Conservation (phyloP, 1,139 yeast genomes). For the Debaryomyces sp. region DNA sequence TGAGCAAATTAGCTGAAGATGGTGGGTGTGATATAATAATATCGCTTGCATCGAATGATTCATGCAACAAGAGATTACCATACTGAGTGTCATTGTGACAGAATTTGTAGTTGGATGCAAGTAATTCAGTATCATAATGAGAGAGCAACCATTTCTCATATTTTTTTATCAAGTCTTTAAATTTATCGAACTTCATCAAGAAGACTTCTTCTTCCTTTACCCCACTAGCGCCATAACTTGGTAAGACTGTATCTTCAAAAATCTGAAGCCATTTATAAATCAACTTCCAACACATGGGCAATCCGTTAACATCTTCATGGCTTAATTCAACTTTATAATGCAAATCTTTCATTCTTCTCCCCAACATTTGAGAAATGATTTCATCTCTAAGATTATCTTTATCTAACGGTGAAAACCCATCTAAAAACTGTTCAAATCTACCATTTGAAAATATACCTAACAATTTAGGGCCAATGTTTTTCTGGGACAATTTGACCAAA, state of each 20-base stretch:
- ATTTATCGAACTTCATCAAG: constrained; percentile 50
- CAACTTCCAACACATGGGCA: constrained; percentile 69
- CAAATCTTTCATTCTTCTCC: constrained; percentile 94
- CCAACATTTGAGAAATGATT: constrained; percentile 79
- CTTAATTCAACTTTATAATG: constrained; percentile 79
- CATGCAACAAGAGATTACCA: constrained; percentile 74
- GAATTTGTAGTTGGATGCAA: constrained; percentile 61
- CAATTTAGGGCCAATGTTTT: constrained; percentile 84
- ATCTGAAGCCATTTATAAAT: constrained; percentile 71
- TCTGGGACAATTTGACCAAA: constrained; percentile 70
- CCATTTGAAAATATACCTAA: constrained; percentile 91
- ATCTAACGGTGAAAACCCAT: constrained; percentile 74
- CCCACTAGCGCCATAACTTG: constrained; percentile 27
- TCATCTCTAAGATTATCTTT: constrained; percentile 74
- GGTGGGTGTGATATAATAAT: constrained; percentile 35
- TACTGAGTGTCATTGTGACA: constrained; percentile 97
- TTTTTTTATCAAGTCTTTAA: constrained; percentile 45
- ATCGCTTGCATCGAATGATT: constrained; percentile 36
- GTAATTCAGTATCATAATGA: constrained; percentile 49
- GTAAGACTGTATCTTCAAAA: constrained; percentile 47
- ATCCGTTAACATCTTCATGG: constrained; percentile 51
- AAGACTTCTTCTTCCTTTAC: constrained; percentile 45
- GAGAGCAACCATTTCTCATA: constrained; percentile 67
- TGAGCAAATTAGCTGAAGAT: constrained; percentile 23
- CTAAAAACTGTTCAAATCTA: constrained; percentile 86